phyloP scores from a whole-genome alignment of 1,284 basidiomycete species.

The Omphalotus olearius region DNA sequence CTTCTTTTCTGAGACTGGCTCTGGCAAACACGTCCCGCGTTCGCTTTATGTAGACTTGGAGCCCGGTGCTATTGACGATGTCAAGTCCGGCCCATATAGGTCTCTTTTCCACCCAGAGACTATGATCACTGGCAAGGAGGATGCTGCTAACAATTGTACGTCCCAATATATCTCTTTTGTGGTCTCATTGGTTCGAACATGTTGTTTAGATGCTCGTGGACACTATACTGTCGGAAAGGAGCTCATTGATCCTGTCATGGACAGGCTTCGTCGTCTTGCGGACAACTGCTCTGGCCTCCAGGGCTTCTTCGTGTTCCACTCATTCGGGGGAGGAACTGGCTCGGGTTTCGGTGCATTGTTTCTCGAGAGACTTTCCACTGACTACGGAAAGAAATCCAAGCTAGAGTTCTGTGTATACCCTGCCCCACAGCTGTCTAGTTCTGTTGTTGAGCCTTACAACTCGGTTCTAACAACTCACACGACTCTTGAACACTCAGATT shows the following conservation, averaged over 20 bases:
- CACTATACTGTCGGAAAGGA: conserved; percentile 99
- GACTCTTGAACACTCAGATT: conserved; percentile 98
- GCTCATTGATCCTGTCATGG: conserved; percentile 89
- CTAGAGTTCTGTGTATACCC: conserved; percentile 99
- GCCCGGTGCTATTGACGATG: conserved; percentile 95
- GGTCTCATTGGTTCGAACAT: conserved; percentile 11
- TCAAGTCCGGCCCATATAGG: conserved; percentile 92
- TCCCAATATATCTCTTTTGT: conserved; percentile 15
- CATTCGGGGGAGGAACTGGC: conserved; percentile 98
- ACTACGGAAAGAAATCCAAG: conserved; percentile 99
- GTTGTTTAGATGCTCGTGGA: conserved; percentile 83
- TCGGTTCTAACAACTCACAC: conserved; percentile 98
- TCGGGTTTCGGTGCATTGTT: conserved; percentile 98
- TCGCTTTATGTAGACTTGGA: conserved; percentile 97
- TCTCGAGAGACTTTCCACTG: conserved; percentile 92
- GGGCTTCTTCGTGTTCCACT: conserved; percentile 99
- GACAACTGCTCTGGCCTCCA: conserved; percentile 98
- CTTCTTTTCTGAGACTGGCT: conserved; percentile 89
- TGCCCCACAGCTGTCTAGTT: conserved; percentile 90
- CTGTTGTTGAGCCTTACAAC: conserved; percentile 99
- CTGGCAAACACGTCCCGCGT: conserved; percentile 96
- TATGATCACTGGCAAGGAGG: conserved; percentile 98
- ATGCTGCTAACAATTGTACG: conserved; percentile 98
- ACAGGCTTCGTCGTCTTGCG: conserved; percentile 92
- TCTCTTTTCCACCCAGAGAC: conserved; percentile 99